phyloP scores from a whole-genome alignment of 2,329 filamentous ascomycete species.

The Xylaria sp. region DNA sequence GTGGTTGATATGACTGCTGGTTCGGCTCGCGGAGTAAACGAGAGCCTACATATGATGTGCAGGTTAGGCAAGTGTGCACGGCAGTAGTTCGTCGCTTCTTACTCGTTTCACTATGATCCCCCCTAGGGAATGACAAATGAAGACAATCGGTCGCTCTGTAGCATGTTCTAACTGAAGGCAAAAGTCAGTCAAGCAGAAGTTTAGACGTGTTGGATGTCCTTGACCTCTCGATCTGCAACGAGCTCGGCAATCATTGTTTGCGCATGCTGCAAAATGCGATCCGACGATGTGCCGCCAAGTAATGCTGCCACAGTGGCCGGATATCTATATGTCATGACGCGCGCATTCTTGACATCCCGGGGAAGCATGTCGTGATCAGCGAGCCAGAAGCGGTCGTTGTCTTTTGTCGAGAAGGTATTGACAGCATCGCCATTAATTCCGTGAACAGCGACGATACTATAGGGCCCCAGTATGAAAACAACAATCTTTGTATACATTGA shows the following conservation, averaged over 20 bases:
- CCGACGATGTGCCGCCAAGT: conserved; percentile 13
- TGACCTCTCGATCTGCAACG: conserved; percentile 21
- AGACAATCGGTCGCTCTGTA: conserved; percentile 17
- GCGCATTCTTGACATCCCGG: conserved; percentile 15
- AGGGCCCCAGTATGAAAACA: background rate
- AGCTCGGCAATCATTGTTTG: conserved; percentile 19
- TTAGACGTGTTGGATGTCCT: background rate
- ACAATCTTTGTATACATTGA: background rate
- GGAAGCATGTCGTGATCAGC: conserved; percentile 22
- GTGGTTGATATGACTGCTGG: conserved; percentile 12
- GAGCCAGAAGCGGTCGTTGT: conserved; percentile 10
- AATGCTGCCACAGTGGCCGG: conserved; percentile 13
- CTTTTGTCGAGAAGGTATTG: conserved; percentile 13
- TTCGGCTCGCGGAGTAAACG: conserved; percentile 20
- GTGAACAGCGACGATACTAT: conserved; percentile 22
- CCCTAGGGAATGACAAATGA: conserved; percentile 17
- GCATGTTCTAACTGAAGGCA: conserved; percentile 1
- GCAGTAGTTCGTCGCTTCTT: background rate
- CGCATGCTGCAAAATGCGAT: conserved; percentile 20
- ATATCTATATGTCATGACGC: conserved; percentile 24
- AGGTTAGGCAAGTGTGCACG: background rate
- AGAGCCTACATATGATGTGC: conserved; percentile 1
- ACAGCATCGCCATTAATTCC: conserved; percentile 20
- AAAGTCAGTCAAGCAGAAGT: background rate
- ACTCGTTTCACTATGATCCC: conserved; percentile 23